Evolutionary conservation across 2,329 filamentous ascomycete species (phyloP).

Genomic region (Ophiosphaerella narmari): DNA sequence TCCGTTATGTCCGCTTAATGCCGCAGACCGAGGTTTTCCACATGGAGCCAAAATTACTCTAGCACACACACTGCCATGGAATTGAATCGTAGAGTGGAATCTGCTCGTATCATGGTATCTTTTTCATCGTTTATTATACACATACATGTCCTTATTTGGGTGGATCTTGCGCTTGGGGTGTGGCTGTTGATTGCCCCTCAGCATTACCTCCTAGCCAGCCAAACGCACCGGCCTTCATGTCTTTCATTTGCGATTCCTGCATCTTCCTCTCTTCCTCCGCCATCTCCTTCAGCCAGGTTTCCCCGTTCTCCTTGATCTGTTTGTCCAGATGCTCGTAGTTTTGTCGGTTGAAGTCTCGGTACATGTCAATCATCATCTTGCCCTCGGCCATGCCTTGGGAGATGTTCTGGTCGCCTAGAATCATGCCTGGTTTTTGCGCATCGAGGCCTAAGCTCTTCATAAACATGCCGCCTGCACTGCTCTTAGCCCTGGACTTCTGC

Average conservation of each 20-base stretch:
- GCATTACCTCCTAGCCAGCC: slow-evolving; percentile 33
- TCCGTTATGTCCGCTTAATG: slow-evolving; percentile 2
- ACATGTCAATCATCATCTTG: slow-evolving; percentile 96
- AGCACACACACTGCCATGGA: too few species aligned
- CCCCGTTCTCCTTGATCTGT: slow-evolving; percentile 90
- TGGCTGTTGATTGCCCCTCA: slow-evolving; percentile 10
- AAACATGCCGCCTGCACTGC: slow-evolving; percentile 69
- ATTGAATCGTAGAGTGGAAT: slow-evolving; percentile 1
- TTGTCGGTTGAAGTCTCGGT: slow-evolving; percentile 86
- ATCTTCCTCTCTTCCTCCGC: slow-evolving; percentile 84
- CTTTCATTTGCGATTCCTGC: slow-evolving; percentile 88
- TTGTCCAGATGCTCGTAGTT: slow-evolving; percentile 88
- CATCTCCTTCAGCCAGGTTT: slow-evolving; percentile 95
- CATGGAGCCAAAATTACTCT: too few species aligned
- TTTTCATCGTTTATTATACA: neutral
- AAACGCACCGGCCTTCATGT: slow-evolving; percentile 68
- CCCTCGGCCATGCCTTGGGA: slow-evolving; percentile 83
- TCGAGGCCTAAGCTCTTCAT: slow-evolving; percentile 79
- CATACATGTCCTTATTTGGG: slow-evolving; percentile 7
- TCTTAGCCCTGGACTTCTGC: slow-evolving; percentile 65
- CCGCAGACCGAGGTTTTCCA: slow-evolving; percentile 8
- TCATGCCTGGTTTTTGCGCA: slow-evolving; percentile 60
- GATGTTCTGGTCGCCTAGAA: slow-evolving; percentile 58
- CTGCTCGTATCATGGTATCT: neutral
- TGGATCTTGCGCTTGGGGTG: slow-evolving; percentile 20